Conservation (phyloP, 495 filamentous ascomycete species). For the Hyphodiscus hymeniophilus region DNA sequence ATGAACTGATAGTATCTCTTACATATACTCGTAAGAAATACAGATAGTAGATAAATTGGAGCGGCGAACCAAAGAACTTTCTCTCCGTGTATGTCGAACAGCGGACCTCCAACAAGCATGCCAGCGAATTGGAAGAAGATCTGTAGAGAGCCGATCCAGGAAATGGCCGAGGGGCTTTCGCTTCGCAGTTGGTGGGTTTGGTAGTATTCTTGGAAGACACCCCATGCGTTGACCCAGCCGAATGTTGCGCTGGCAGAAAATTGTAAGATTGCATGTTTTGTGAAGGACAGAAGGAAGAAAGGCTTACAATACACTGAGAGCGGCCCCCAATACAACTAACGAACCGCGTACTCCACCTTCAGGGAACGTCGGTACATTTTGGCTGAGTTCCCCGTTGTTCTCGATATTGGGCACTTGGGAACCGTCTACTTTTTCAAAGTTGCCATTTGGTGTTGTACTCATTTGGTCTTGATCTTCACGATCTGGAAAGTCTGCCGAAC, state of each 20-base stretch:
- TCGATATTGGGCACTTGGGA: not conserved
- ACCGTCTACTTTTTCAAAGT: not conserved
- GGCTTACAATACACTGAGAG: not conserved
- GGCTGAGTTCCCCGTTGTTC: not conserved
- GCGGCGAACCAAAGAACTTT: slow-evolving; percentile 14
- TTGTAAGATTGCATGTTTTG: not conserved
- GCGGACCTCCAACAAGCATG: slow-evolving; percentile 13
- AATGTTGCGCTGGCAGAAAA: not conserved
- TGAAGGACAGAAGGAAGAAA: slow-evolving; percentile 15
- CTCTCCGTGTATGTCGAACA: slow-evolving; percentile 19
- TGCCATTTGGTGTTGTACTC: not conserved
- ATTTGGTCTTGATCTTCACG: not conserved
- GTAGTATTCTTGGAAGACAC: slow-evolving; percentile 66
- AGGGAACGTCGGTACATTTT: not conserved
- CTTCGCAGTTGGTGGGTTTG: slow-evolving; percentile 31
- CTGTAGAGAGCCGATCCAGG: slow-evolving; percentile 70
- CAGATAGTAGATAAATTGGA: slow-evolving; percentile 46
- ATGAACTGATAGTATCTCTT: slow-evolving; percentile 66
- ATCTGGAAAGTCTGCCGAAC: not conserved
- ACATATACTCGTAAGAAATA: slow-evolving; percentile 63
- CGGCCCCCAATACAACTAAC: not conserved
- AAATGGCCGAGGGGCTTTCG: slow-evolving; percentile 55
- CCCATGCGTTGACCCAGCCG: not conserved
- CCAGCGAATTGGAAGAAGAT: slow-evolving; percentile 19
- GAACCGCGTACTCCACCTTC: not conserved